These are phyloP conservation scores for Haematococcus lacustris DNA, from an alignment of 139 green algal species.

Conservation along the genomic window DNA sequence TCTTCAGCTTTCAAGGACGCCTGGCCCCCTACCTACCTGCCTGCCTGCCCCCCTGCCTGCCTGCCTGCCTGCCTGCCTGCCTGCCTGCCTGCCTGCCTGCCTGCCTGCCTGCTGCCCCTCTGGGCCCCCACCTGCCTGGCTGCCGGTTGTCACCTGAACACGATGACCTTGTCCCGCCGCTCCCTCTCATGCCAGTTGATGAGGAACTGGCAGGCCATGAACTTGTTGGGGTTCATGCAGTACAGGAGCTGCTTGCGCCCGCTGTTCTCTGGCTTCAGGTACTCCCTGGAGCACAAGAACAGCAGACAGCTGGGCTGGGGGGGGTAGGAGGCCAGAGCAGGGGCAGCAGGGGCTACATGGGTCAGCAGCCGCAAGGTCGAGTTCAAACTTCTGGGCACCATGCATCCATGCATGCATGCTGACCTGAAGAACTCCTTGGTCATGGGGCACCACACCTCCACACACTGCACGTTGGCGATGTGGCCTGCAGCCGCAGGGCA, in stretches of 20 bases:
- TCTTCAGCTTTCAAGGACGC: neutral
- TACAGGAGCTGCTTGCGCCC: constrained; percentile 69
- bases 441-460: constrained; percentile 98
- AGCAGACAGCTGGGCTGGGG: neutral
- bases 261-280: constrained; percentile 69
- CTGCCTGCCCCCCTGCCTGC: neutral
- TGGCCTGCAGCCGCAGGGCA: too few relatives aligned
- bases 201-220: constrained; percentile 87
- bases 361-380: too few relatives aligned
- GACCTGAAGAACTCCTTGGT: constrained; percentile 78
- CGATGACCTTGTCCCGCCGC: constrained; percentile 56
- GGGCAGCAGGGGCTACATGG: too few relatives aligned
- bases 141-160: constrained; percentile 20
- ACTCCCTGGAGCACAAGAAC: constrained; percentile 54
- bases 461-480: constrained; percentile 98
- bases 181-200: constrained; percentile 88
- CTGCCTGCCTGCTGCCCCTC: neutral
- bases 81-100: neutral
- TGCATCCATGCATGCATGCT: neutral
- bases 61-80: neutral
- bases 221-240: constrained; percentile 97
- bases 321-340: neutral
- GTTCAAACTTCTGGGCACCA: neutral
- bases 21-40: neutral
- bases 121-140: too few relatives aligned